Base-by-base conservation (phyloP, 2,329 filamentous ascomycete species). In the Cordyceps javanica region DNA sequence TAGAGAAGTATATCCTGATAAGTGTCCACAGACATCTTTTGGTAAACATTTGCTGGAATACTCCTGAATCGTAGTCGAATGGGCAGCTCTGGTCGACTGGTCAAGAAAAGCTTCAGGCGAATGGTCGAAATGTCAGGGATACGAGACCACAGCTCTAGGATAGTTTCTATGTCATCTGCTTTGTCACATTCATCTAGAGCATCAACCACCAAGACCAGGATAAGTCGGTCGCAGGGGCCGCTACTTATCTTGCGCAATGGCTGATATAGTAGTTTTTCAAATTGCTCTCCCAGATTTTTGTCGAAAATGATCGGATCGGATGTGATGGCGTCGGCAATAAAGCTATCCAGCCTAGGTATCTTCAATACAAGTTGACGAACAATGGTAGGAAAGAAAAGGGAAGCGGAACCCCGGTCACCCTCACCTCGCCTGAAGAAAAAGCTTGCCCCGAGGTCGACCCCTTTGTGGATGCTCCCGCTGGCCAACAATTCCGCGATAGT, bases 41-140 rank as follows among this genome's bases (percentile, higher is more conserved):
- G n/a, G n/a, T n/a, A n/a, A n/a, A n/a, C n/a, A n/a, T n/a, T n/a
- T n/a, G n/a, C 42, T 11, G 25, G 21, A 3, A 73, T 62, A 1
- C 62, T 8, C 0, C 55, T 57, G 39, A 79, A 77, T 0, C 72
- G 69, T 11, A 73, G 62, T 0, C 70, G 68, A 28, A 76, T 68
- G 0, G 69, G 68, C 1, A 74, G 56, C 21, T 78, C 71, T 0
- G 75, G 75, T 9, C 75, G 65, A 44, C 74, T 77, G 0, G 75
- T 78, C 0, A 78, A 19, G 26, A 78, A 74, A 2, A 74, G 49
- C 49, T 65, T 68, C 9, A 75, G 49, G 6, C 45, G 52, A 53
- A 19, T 65, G 30, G 53, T 71, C 60, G 26, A 61, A 26, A 51
- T 14, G 5, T 25, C 5, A 2, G 28, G 32, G 63, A 64, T 30